These are phyloP conservation scores for Solanum hybrid DNA, from an alignment of 305 asterid species.

Conservation along the genomic window DNA sequence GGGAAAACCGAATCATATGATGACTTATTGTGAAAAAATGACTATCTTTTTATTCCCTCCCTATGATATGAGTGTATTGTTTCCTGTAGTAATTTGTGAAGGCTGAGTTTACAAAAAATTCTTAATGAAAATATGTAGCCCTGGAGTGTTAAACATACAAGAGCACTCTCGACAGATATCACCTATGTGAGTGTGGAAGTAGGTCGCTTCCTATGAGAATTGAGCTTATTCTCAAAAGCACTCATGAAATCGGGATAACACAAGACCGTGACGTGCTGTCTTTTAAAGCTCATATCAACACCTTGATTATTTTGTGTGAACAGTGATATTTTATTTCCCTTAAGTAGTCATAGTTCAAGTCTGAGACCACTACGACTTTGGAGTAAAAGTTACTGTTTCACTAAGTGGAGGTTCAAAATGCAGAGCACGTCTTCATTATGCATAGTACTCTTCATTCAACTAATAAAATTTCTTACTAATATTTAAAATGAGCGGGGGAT, in stretches of 20 bases:
- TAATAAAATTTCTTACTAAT: neutral
- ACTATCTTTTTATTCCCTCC: neutral
- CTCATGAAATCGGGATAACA: neutral
- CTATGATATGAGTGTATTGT: neutral
- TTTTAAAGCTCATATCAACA: neutral
- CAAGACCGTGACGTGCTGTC: neutral
- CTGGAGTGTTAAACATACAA: neutral
- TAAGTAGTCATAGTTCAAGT: neutral
- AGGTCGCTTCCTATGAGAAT: neutral
- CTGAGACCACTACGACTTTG: neutral
- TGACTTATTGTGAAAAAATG: neutral
- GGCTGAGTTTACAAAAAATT: neutral
- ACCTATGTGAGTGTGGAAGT: neutral
- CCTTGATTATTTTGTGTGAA: neutral
- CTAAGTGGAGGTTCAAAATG: neutral
- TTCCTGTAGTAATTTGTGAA: neutral
- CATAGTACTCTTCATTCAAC: neutral
- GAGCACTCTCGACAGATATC: neutral
- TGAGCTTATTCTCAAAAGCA: neutral
- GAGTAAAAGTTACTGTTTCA: neutral
- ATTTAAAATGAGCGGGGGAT: neutral
- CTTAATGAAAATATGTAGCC: neutral
- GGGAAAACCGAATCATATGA: neutral
- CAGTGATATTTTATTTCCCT: neutral
- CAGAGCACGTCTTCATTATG: neutral